Evolutionary conservation across 768 basidiomycete genomes (phyloP).

Genomic region (Panaeolus papilionaceus): DNA sequence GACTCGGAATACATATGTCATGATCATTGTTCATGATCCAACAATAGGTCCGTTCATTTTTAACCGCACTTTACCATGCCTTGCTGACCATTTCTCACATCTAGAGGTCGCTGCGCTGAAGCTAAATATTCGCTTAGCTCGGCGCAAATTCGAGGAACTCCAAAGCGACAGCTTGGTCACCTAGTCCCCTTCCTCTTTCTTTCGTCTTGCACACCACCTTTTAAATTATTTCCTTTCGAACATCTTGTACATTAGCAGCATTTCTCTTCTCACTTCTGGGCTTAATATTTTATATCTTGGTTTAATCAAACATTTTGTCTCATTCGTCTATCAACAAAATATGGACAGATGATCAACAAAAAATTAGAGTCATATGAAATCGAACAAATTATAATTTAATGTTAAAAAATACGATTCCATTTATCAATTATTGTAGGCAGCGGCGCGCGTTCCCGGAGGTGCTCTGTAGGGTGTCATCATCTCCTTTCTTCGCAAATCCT

Average conservation of each 20-base stretch:
- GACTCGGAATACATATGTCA: conserved; percentile 91
- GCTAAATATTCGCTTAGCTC: conserved; percentile 87
- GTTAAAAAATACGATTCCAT: neutral
- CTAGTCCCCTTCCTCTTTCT: conserved; percentile 24
- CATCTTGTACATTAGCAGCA: conserved; percentile 25
- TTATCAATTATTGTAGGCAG: conserved; percentile 17
- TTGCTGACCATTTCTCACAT: conserved; percentile 13
- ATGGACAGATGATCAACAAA: neutral
- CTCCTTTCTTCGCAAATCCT: conserved; percentile 35
- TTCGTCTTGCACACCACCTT: conserved; percentile 16
- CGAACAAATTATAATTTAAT: neutral
- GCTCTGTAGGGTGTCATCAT: conserved; percentile 44
- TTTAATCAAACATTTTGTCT: conserved; percentile 9
- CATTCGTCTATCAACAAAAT: neutral
- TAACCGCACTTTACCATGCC: neutral
- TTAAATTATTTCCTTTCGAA: conserved; percentile 20
- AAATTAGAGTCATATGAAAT: neutral
- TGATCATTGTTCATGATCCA: conserved; percentile 89
- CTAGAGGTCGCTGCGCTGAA: conserved; percentile 88
- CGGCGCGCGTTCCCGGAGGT: conserved; percentile 42
- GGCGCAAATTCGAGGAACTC: conserved; percentile 88
- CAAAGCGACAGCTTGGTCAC: conserved; percentile 70
- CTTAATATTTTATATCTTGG: conserved; percentile 14
- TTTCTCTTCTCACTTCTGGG: conserved; percentile 7
- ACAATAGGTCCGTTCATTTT: conserved; percentile 66